These are phyloP conservation scores for Monosporascus cannonballus DNA, from an alignment of 2,329 filamentous ascomycete genomes.

Conservation along the genomic window DNA sequence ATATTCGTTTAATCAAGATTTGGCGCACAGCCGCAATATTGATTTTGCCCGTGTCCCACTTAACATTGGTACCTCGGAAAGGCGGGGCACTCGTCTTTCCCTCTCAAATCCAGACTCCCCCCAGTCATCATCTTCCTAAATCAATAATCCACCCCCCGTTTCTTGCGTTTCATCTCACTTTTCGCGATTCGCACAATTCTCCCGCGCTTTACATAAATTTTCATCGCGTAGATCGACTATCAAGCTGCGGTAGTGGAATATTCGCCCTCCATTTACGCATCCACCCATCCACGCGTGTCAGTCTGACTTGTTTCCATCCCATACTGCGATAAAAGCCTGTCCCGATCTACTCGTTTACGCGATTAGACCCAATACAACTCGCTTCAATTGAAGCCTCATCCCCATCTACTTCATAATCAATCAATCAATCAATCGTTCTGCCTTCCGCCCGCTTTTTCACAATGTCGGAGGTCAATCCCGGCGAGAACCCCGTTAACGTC, in stretches of 20 bases:
- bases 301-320: not conserved
- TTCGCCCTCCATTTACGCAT: not conserved
- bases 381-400: not conserved
- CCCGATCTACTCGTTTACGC: not conserved
- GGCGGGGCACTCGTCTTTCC: too few relatives aligned
- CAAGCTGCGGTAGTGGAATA: not conserved
- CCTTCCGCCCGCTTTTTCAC: not conserved
- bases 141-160: not conserved
- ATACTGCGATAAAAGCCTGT: not conserved
- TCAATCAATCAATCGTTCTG: not conserved
- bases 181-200: not conserved
- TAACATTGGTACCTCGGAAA: too few relatives aligned
- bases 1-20: not conserved
- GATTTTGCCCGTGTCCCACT: not conserved
- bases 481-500: constrained; percentile 1
- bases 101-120: too few relatives aligned
- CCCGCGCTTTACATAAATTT: not conserved
- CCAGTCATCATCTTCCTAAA: not conserved
- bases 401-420: not conserved
- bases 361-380: not conserved
- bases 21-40: not conserved
- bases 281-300: not conserved
- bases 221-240: not conserved
- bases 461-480: not conserved
- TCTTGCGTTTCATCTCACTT: not conserved